A percentile compares a stretch with the other conserved stretches of the same genome.
These are phyloP conservation scores for Globisporangium iwayamae DNA, from an alignment of 352 stramenopile genomes.

Conservation along the genomic window DNA sequence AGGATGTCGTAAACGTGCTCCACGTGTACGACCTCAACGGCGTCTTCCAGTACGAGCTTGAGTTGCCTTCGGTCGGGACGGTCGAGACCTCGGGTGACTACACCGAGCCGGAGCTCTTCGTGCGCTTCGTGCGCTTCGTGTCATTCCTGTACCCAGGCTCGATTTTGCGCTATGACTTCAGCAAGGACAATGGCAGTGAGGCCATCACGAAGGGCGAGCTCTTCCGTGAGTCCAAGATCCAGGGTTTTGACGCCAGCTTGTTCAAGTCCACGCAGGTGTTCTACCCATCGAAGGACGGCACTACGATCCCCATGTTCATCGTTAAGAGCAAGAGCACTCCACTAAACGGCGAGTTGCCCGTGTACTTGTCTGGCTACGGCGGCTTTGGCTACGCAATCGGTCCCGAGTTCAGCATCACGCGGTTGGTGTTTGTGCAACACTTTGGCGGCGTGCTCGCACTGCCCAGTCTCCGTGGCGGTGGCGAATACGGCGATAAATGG, in stretches of 20 bases:
- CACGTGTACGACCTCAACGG: constrained; percentile 77
- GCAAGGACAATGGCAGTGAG: constrained; percentile 15
- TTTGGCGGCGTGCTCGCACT: constrained; percentile 90
- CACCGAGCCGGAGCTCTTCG: constrained; percentile 83
- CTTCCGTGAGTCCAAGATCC: constrained; percentile 81
- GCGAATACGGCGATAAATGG: constrained; percentile 92
- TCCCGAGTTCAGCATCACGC: constrained; percentile 85
- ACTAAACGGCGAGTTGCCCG: constrained; percentile 84
- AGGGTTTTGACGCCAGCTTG: constrained; percentile 72
- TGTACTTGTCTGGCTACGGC: constrained; percentile 93
- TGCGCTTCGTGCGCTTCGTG: constrained; percentile 89
- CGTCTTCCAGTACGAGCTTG: constrained; percentile 72
- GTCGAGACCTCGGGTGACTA: constrained; percentile 67
- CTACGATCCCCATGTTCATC: constrained; percentile 95
- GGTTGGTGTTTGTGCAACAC: constrained; percentile 89
- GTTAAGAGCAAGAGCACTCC: constrained; percentile 78
- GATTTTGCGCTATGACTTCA: constrained; percentile 73
- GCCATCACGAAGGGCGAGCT: constrained; percentile 28
- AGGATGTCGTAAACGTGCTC: constrained; percentile 79
- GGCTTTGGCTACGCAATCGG: constrained; percentile 95
- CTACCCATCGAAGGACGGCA: constrained; percentile 92
- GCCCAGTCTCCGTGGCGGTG: constrained; percentile 92
- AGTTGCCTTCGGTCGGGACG: constrained; percentile 62
- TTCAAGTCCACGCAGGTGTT: constrained; percentile 86
- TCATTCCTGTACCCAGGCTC: constrained; percentile 82